These are phyloP conservation scores for Ustilaginoidea virens DNA, from an alignment of 2,329 filamentous ascomycete genomes.

Conservation along the genomic window DNA sequence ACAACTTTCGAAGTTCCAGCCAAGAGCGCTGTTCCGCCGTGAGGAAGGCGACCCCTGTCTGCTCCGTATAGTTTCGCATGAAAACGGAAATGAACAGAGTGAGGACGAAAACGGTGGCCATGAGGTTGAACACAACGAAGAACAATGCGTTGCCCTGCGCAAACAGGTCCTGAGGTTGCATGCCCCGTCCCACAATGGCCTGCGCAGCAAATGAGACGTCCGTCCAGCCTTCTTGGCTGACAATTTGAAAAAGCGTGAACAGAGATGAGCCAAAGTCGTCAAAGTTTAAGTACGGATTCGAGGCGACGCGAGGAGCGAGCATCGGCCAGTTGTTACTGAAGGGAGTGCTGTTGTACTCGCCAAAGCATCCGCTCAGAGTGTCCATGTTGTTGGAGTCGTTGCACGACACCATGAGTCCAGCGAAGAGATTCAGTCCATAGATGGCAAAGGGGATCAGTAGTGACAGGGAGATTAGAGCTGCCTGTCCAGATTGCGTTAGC, in stretches of 20 bases:
- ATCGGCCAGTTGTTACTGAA: constrained; percentile 64
- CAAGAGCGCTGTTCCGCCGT: constrained; percentile 93
- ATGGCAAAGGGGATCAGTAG: constrained; percentile 93
- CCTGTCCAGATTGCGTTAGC: no score
- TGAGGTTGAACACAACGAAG: constrained; percentile 90
- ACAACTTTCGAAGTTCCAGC: constrained; percentile 83
- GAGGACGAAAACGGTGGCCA: constrained; percentile 90
- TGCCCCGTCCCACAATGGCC: constrained; percentile 60
- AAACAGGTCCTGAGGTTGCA: constrained; percentile 54
- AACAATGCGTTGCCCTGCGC: constrained; percentile 81
- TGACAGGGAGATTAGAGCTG: constrained; percentile 86
- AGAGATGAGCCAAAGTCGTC: constrained; percentile 88
- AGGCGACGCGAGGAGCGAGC: constrained; percentile 63
- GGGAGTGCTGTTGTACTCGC: constrained; percentile 63
- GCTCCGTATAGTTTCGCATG: constrained; percentile 98
- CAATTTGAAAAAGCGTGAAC: constrained; percentile 96
- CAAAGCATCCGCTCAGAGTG: constrained; percentile 60
- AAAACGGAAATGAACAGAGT: constrained; percentile 98
- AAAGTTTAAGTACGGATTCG: constrained; percentile 79
- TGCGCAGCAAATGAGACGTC: constrained; percentile 81
- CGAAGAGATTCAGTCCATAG: constrained; percentile 87
- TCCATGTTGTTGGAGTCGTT: constrained; percentile 47
- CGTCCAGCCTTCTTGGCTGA: constrained; percentile 95
- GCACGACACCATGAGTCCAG: constrained; percentile 62
- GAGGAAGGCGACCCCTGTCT: constrained; percentile 90